Evolutionary conservation across 2,329 filamentous ascomycete species (phyloP).

Genomic region (Penicillium sp.): DNA sequence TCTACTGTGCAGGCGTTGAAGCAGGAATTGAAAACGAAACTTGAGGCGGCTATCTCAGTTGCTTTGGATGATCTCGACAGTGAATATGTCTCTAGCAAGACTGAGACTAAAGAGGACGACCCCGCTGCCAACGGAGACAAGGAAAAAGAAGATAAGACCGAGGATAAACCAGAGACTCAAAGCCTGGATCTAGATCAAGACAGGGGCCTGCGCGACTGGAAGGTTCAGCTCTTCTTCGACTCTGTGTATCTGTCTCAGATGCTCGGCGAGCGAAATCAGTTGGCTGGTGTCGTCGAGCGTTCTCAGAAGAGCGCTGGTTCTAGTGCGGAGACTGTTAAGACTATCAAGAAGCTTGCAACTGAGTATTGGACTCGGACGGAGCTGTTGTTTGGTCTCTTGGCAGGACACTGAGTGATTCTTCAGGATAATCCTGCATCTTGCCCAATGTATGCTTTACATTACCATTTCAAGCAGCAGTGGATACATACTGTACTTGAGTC

Average conservation of each 20-base stretch:
- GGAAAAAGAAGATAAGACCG: conserved; percentile 1
- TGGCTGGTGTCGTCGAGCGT: conserved; percentile 50
- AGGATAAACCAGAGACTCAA: neutral
- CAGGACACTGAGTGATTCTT: conserved; percentile 18
- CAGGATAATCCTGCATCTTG: neutral
- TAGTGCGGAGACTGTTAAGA: conserved; percentile 50
- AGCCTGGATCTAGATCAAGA: neutral
- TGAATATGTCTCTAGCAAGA: neutral
- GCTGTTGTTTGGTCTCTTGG: conserved; percentile 75
- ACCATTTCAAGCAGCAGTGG: neutral
- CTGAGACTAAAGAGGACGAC: neutral
- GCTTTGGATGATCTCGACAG: conserved; percentile 24
- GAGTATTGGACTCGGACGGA: conserved; percentile 84
- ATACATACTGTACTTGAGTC: neutral
- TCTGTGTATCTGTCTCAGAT: conserved; percentile 33
- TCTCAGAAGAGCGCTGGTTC: conserved; percentile 49
- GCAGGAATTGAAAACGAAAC: conserved; percentile 49
- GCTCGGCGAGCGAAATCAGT: conserved; percentile 31
- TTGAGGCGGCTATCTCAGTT: conserved; percentile 39
- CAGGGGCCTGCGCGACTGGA: conserved; percentile 31
- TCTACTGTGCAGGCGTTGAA: conserved; percentile 65
- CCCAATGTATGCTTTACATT: neutral
- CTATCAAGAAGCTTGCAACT: conserved; percentile 60
- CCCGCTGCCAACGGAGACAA: neutral
- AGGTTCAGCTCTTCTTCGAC: conserved; percentile 41